Base-by-base conservation (phyloP, 345 rosid species). In the Gossypium turneri region DNA sequence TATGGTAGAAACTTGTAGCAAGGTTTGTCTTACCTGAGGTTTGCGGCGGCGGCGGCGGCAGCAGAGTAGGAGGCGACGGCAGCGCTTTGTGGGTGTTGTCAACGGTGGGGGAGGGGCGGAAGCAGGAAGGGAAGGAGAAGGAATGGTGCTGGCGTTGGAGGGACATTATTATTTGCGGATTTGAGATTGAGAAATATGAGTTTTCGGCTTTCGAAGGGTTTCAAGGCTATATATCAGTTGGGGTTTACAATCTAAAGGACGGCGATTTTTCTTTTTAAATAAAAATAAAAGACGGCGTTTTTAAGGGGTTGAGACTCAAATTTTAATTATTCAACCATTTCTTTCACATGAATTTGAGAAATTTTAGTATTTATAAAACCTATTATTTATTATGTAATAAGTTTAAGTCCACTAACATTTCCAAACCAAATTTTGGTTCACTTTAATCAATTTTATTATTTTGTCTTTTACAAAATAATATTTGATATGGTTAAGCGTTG, bases 1-100 rank as follows among this genome's bases (percentile, higher is more conserved):
- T 93, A 66, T 88, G 85, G 89, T 93, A 95, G 2, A 93, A 83
- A 56, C 89, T 89, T 7, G 94, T 90, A 12, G 90, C 86, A 3
- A 90, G 88, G 73, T 85, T 82, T 3, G 88, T 70, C 65, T 87
- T 89, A n/a, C 84, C 90, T 50, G 86, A 63, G 19, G 51, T 51
- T 2, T 82, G 72, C 0, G 80, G 75, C 5, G 83, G 81, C 2
- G 82, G 22, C 22, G 22, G 22, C 22, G 22, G 8, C 0, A 0
- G 38, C 34, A 15, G 79, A 1, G 85, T 85, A 2, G 84, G 79
- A 3, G 84, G 84, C 19, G 57, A 86, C 2, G 85, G 77, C 2
- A 84, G 84, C 24, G 62, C 71, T 60, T 11, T 60, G 29, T 60
- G 81, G 52, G 73, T 61, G 76, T 62, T 44, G 45, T 58, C 74